Evolutionary conservation across 2,329 filamentous ascomycete species (phyloP), one percentile per base, ranked within the genome.

Genomic region (Byssothecium circinans): DNA sequence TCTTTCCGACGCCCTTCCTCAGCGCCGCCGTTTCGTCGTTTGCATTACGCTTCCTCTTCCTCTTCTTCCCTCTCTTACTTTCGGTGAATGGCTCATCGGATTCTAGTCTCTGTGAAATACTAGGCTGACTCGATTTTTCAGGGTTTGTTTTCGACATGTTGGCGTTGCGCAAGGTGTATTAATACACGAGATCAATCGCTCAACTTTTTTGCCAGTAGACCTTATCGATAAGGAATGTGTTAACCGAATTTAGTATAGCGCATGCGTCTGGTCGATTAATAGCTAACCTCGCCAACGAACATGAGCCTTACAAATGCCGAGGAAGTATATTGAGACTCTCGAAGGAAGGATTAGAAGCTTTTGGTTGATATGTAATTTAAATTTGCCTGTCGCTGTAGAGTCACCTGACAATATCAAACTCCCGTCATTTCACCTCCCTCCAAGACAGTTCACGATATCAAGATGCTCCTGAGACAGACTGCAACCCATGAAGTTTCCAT

Each of bases 1-100:
- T 32, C 29, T 54, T 53, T 22, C 55, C 59, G 19, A 45, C 41
- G 41, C 57, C 51, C 51, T 62, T 56, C 32, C 45, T 46, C 14
- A 44, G 30, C 11, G 40, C 34, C 14, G 15, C 29, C n/a, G 23
- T 42, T 27, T 45, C 45, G 22, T 45, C 41, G 25, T 46, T 51
- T 8, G 51, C 53, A n/a, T n/a, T n/a, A n/a, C n/a, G n/a, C 15
- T 60, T 51, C 46, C 62, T 61, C 48, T 69, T 70, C 29, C 67
- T 62, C 49, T 70, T 70, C 36, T 64, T 69, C 29, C 63, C 56
- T 43, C 60, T 60, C 12, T 53, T 61, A 8, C 53, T 14, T 12
- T 56, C 53, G 5, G 23, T n/a, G n/a, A 23, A 2, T 8, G 29
- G 7, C n/a, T 39, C 19, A 32, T 35, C 4, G 3, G 19, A 11